Evolutionary conservation across 371 early-diverging fungal genomes (phyloP).

Genomic region (Phascolomyces articulosus): DNA sequence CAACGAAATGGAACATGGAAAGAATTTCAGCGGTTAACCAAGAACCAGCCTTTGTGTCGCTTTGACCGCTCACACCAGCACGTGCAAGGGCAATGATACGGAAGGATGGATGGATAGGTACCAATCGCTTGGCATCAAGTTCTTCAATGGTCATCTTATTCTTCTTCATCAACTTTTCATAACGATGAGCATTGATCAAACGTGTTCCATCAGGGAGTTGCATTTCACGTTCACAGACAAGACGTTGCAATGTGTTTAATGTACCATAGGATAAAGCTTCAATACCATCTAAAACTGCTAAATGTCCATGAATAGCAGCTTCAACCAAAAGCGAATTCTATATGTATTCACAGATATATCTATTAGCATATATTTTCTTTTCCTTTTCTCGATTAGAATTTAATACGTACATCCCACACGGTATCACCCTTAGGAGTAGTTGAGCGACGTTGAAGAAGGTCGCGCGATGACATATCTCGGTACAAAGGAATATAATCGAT

Average conservation of each 20-base stretch:
- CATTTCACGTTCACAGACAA: conserved; percentile 74
- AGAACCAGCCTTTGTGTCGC: conserved; percentile 52
- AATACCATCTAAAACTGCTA: conserved; percentile 80
- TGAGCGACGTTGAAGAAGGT: conserved; percentile 79
- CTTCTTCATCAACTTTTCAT: conserved; percentile 56
- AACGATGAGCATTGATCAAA: conserved; percentile 61
- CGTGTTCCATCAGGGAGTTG: conserved; percentile 76
- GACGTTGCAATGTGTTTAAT: conserved; percentile 69
- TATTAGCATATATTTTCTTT: background rate
- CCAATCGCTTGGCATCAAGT: conserved; percentile 51
- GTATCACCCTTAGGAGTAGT: conserved; percentile 80
- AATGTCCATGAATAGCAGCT: conserved; percentile 74
- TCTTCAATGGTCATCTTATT: conserved; percentile 48
- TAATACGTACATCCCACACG: conserved; percentile 55
- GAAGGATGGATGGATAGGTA: conserved; percentile 77
- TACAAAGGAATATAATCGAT: conserved; percentile 77
- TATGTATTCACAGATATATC: background rate
- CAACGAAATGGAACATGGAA: conserved; percentile 77
- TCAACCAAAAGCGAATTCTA: conserved; percentile 71
- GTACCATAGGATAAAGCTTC: conserved; percentile 77
- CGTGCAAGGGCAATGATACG: conserved; percentile 77
- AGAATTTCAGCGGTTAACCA: conserved; percentile 79
- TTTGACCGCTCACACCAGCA: conserved; percentile 52
- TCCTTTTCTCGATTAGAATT: background rate
- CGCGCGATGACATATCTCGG: conserved; percentile 86